Evolutionary conservation across 2,329 filamentous ascomycete species (phyloP), one percentile per base, ranked within the genome.

Genomic region (Penicillium sp.): DNA sequence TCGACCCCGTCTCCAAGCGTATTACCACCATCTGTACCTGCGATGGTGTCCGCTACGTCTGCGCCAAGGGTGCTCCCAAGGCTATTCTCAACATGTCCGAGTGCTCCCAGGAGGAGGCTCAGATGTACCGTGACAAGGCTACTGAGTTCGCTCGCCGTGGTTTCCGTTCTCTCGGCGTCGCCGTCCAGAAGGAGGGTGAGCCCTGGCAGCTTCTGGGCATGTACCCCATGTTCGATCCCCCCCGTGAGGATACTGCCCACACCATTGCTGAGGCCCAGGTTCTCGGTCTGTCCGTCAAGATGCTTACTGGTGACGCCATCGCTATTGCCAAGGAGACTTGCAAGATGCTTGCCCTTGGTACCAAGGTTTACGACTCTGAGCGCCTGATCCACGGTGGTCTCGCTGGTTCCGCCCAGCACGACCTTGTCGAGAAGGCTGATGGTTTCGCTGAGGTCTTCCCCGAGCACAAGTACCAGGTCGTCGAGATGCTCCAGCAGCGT

Each of bases 271-370:
- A 90, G 76, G 86, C 87, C 59, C 85, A 88, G 73, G 82, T 86
- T 70, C 85, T 90, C 52, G 87, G 87, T 79, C 85, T 90, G 31
- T 84, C 83, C 60, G 87, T 90, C 63, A 90, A 90, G 83, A 90
- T 90, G 87, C 78, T 90, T 73, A 90, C 87, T 76, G 87, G 87
- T 82, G 87, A 90, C 70, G 87, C 87, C 60, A 87, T 89, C 64
- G 86, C 87, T 65, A 90, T 90, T 61, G 87, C 87, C 54, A 89
- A 89, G 79, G 87, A 90, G 76, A 90, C 87, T 62, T 90, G 87
- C 82, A 88, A 89, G 79, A 89, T 89, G 85, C 80, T 90, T 70
- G 85, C 86, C 61, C 83, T 90, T 54, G 86, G 86, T 64, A 89
- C 87, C 70, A 89, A 89, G 80, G 87, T 90, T 61, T 90, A 90